Percentiles rank a stretch among this genome's conserved stretches.
These are phyloP conservation scores for Diaporthe eres DNA, from an alignment of 2,329 filamentous ascomycete genomes.

Conservation along the genomic window DNA sequence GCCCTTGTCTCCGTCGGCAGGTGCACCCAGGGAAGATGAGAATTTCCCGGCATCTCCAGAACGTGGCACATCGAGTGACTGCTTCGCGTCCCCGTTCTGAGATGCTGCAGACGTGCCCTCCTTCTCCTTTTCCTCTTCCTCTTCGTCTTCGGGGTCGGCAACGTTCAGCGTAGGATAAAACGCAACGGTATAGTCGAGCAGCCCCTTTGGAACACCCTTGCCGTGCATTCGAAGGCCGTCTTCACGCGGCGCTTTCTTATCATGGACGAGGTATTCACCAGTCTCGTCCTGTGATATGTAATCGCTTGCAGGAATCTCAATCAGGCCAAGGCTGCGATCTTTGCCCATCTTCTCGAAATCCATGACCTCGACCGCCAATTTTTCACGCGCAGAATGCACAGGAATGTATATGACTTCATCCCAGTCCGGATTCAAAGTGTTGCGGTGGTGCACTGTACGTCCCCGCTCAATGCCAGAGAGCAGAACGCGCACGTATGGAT, in stretches of 20 bases:
- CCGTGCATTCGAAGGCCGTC: constrained; percentile 81
- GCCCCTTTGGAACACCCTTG: constrained; percentile 82
- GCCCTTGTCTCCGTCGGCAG: constrained; percentile 44
- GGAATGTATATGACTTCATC: constrained; percentile 97
- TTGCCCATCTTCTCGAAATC: constrained; percentile 93
- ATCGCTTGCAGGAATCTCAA: constrained; percentile 83
- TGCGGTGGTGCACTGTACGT: constrained; percentile 94
- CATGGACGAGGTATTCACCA: constrained; percentile 85
- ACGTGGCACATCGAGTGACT: constrained; percentile 52
- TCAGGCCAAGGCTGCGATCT: constrained; percentile 86
- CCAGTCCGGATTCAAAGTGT: constrained; percentile 95
- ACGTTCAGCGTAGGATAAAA: constrained; percentile 94
- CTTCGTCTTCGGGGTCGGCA: constrained; percentile 89
- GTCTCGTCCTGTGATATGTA: constrained; percentile 83
- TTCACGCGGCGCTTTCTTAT: constrained; percentile 77
- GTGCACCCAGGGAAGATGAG: constrained; percentile 52
- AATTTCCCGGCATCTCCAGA: constrained; percentile 61
- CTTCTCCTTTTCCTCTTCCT: constrained; percentile 61
- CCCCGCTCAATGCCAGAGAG: constrained; percentile 92
- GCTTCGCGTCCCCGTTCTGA: constrained; percentile 43
- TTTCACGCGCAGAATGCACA: constrained; percentile 87
- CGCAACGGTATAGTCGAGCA: constrained; percentile 83
- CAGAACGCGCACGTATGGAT: constrained; percentile 91
- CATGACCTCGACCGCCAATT: constrained; percentile 93
- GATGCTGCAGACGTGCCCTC: constrained; percentile 44